phyloP scores from a whole-genome alignment of 2,329 filamentous ascomycete genomes.

The Alternaria rosae region DNA sequence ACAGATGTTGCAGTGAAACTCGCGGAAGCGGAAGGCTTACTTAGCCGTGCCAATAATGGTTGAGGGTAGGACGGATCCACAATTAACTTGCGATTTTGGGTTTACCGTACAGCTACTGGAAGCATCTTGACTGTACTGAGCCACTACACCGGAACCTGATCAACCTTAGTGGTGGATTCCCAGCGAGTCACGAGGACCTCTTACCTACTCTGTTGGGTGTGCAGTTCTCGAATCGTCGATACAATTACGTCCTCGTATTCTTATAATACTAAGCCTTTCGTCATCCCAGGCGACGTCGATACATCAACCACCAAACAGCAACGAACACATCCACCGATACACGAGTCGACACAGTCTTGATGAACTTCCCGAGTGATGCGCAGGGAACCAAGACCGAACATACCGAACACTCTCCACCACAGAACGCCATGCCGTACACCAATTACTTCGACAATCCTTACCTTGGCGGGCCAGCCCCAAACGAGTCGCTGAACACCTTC shows the following conservation, averaged over 20 bases:
- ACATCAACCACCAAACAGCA: constrained; percentile 2
- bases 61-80: constrained; percentile 25
- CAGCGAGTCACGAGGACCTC: constrained; percentile 23
- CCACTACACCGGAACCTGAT: constrained; percentile 26
- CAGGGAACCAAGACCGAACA: constrained; percentile 34
- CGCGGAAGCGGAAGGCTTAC: constrained; percentile 24
- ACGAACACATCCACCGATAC: constrained; percentile 3
- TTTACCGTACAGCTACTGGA: constrained; percentile 29
- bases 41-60: constrained; percentile 13
- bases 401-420: constrained; percentile 34
- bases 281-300: constrained; percentile 3
- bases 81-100: constrained; percentile 27
- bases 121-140: constrained; percentile 25
- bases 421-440: constrained; percentile 12
- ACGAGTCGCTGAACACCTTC: constrained; percentile 38
- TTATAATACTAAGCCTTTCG: constrained; percentile 12
- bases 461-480: constrained; percentile 27
- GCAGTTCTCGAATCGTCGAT: constrained; percentile 36
- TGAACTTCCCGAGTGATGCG: constrained; percentile 35
- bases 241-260: constrained; percentile 24
- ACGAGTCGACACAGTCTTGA: constrained; percentile 16
- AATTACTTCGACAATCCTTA: constrained; percentile 34
- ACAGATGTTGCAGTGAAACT: constrained; percentile 15
- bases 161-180: constrained; percentile 22
- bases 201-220: constrained; percentile 22